Evolutionary conservation across 805 yeast species (phyloP).

Genomic region (Candida ficus): DNA sequence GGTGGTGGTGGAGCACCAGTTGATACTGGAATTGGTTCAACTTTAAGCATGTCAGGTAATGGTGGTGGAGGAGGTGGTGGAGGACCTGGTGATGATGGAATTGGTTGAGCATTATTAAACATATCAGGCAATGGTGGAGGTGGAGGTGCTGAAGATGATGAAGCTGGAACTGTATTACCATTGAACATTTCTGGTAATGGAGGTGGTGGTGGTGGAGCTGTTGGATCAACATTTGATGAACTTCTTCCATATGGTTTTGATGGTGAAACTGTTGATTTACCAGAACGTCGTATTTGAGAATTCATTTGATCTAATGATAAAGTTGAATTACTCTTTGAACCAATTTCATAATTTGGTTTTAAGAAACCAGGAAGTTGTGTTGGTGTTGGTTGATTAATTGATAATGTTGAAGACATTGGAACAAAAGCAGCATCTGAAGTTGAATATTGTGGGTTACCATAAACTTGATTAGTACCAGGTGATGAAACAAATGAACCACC

Average conservation of each 20-base stretch:
- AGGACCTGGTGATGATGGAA: not conserved
- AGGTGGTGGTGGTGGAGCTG: constrained; percentile 17
- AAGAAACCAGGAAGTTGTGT: constrained; percentile 18
- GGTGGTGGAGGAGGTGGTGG: constrained; percentile 7
- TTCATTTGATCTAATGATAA: no score
- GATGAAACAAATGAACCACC: not conserved
- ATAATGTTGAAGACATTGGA: not conserved
- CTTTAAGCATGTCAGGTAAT: not conserved
- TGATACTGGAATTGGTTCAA: not conserved
- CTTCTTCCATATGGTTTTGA: no score
- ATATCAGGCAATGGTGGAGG: constrained; percentile 20
- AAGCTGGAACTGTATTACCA: constrained; percentile 4
- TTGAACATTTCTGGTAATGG: constrained; percentile 5
- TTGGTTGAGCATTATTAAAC: not conserved
- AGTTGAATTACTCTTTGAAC: not conserved
- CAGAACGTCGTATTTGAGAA: no score
- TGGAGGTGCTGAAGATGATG: constrained; percentile 22
- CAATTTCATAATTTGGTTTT: not conserved
- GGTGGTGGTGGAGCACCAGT: constrained; percentile 11
- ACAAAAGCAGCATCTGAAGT: not conserved
- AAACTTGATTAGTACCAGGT: not conserved
- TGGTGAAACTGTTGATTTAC: no score
- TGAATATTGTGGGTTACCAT: not conserved
- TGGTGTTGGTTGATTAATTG: not conserved
- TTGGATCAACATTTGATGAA: not conserved